phyloP scores from a whole-genome alignment of 2,329 filamentous ascomycete species.

The Cercospora canescens region DNA sequence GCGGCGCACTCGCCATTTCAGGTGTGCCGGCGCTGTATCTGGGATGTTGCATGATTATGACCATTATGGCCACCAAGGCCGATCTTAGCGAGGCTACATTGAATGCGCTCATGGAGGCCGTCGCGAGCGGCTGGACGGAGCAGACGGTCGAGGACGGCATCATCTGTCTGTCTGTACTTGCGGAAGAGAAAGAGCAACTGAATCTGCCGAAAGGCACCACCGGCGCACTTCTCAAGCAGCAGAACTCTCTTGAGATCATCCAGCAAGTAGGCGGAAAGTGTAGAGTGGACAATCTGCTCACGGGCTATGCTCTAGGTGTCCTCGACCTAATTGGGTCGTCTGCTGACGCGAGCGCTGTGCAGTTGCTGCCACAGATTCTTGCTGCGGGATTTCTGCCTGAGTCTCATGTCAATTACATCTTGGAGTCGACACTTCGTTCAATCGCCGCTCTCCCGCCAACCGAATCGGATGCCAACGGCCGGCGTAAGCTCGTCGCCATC shows the following conservation, averaged over 20 bases:
- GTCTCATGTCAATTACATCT: conserved; percentile 8
- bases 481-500: conserved; percentile 10
- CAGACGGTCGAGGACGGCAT: conserved; percentile 74
- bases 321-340: conserved; percentile 49
- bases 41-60: conserved; percentile 87
- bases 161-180: conserved; percentile 76
- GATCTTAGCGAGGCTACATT: conserved; percentile 75
- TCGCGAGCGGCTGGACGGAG: conserved; percentile 72
- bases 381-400: conserved; percentile 7
- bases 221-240: conserved; percentile 66
- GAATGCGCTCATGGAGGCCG: conserved; percentile 86
- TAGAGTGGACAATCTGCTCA: conserved; percentile 68
- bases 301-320: conserved; percentile 68
- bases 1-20: conserved; percentile 73
- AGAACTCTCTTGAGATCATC: conserved; percentile 61
- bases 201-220: conserved; percentile 69
- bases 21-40: conserved; percentile 77
- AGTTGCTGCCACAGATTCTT: conserved; percentile 12
- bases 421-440: conserved; percentile 15
- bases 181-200: conserved; percentile 72
- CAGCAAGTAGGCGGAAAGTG: conserved; percentile 64
- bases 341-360: conserved; percentile 1
- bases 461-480: not conserved
- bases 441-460: not conserved
- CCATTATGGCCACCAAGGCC: conserved; percentile 81